Conservation (phyloP, 805 yeast species). For the Pichia heedii region DNA sequence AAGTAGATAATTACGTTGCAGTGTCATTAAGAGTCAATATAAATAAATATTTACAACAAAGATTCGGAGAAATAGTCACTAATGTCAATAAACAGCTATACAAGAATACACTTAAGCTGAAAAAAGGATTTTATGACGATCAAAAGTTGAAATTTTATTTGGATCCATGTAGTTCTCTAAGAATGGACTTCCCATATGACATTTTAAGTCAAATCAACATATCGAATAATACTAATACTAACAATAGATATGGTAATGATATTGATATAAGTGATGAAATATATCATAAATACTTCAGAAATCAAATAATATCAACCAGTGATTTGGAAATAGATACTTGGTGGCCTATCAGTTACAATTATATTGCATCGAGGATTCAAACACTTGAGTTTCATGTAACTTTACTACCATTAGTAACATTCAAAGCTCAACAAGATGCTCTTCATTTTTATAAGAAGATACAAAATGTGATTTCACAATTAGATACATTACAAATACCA, state of each 20-base stretch:
- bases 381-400: constrained; percentile 11
- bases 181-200: constrained; percentile 1
- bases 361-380: not conserved
- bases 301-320: not conserved
- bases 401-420: constrained; percentile 21
- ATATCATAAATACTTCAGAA: not conserved
- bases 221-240: not conserved
- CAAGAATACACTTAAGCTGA: not conserved
- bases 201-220: not conserved
- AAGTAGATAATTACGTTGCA: not conserved
- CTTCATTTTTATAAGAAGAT: constrained; percentile 10
- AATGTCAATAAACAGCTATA: not conserved
- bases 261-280: not conserved
- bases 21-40: not conserved
- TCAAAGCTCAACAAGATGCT: constrained; percentile 8
- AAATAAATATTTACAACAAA: not conserved
- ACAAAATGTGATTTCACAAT: not conserved
- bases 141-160: not conserved
- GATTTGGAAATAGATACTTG: not conserved
- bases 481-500: not conserved
- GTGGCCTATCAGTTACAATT: constrained; percentile 20
- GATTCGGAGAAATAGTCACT: not conserved
- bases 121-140: not conserved
- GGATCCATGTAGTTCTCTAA: not conserved
- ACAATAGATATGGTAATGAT: no score